phyloP scores from a whole-genome alignment of 2,329 filamentous ascomycete genomes.

The Cladosporium sp. region DNA sequence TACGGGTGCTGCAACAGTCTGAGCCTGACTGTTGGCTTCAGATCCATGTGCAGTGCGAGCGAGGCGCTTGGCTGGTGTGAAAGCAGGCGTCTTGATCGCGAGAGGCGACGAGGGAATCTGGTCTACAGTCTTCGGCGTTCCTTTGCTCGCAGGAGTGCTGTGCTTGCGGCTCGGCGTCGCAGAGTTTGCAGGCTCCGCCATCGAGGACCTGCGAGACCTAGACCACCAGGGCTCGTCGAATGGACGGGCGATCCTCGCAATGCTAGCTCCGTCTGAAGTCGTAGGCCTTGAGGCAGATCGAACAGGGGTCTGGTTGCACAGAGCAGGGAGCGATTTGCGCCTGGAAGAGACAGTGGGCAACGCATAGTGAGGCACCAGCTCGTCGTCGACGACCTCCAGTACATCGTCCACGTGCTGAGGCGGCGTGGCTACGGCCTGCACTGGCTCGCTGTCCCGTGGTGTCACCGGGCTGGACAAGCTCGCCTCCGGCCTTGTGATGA shows the following conservation, averaged over 20 bases:
- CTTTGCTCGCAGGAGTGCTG: neutral
- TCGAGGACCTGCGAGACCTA: slow-evolving; percentile 12
- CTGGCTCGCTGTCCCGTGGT: too few species aligned
- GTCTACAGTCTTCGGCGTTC: too few species aligned
- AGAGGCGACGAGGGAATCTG: neutral
- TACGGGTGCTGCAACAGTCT: slow-evolving; percentile 12
- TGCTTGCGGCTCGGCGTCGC: neutral
- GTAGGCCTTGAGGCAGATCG: slow-evolving; percentile 17
- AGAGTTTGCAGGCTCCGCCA: neutral
- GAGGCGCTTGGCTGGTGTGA: slow-evolving; percentile 12
- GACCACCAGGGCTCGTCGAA: slow-evolving; percentile 18
- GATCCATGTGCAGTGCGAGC: slow-evolving; percentile 14
- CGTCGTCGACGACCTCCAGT: slow-evolving; percentile 8
- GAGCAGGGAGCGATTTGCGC: slow-evolving; percentile 28
- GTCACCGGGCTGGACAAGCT: neutral
- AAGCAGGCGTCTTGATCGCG: neutral
- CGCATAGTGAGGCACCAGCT: slow-evolving; percentile 25
- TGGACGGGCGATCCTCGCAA: slow-evolving; percentile 17
- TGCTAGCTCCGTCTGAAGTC: slow-evolving; percentile 27
- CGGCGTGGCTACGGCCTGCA: neutral
- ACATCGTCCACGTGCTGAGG: neutral
- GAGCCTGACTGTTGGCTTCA: slow-evolving; percentile 3
- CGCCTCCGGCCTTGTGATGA: slow-evolving; percentile 3
- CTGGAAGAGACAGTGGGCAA: slow-evolving; percentile 26
- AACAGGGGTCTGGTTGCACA: slow-evolving; percentile 16